Base-by-base conservation (phyloP, 2,329 filamentous ascomycete genomes). In the Lachnellula cervina region DNA sequence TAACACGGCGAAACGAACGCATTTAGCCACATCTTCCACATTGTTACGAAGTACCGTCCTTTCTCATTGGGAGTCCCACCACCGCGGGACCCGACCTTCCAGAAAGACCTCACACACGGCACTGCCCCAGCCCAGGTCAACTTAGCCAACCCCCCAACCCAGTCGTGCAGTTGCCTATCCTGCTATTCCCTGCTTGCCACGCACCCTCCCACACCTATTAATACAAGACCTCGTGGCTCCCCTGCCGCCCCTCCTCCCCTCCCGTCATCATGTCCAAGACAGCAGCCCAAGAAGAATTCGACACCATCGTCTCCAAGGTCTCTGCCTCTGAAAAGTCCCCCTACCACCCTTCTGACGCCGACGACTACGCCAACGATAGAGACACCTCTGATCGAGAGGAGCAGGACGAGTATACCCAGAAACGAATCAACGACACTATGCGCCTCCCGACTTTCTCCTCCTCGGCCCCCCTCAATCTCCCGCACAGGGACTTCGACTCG, bases 281-380 rank as follows among this genome's bases (percentile, higher is more conserved):
- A 53, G 75, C 81, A 56, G 83, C 83, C 51, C 81, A 86, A 71
- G 82, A 86, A 75, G 83, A 88, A 72, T 87, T 86, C 70, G 80
- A 86, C 70, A 72, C 75, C 61, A 78, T 88, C 56, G 72, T 88
- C 59, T 76, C 78, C 62, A 83, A 80, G 64, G 83, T 82, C 64
- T 77, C 73, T 25, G 57, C 60, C 13, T 54, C 51, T 5, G 57
- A 59, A 9, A 49, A 47, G 47, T 14, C 58, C 14, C 48, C 51
- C 17, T 59, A 65, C 38, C 67, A 68, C 51, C 85, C 86, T 59
- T 81, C 80, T 34, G 84, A 88, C 69, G 81, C 83, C 66, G 75
- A 79, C 61, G 74, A 80, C 72, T 74, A 77, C 55, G 28, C 28
- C 8, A 32, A 74, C 71, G 74, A 74, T 62, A 71, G 75, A 64